Evolutionary conservation across 2,329 filamentous ascomycete genomes (phyloP).

Genomic region (Nigrospora oryzae): DNA sequence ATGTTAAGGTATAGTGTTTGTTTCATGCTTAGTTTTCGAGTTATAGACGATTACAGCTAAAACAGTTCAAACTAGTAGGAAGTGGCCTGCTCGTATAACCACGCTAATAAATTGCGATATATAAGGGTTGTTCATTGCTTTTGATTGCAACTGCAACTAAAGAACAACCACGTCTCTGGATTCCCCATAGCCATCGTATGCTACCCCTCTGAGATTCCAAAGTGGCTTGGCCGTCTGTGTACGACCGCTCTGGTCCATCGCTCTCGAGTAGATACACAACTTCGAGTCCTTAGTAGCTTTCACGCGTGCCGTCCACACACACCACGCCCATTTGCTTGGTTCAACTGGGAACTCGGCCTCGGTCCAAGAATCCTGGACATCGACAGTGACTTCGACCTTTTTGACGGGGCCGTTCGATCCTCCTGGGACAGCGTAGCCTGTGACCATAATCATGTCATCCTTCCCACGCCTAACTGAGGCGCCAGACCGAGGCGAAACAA

Average conservation of each 20-base stretch:
- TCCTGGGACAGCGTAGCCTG: constrained; percentile 47
- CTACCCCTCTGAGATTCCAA: constrained; percentile 54
- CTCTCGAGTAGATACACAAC: constrained; percentile 39
- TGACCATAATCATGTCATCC: constrained; percentile 35
- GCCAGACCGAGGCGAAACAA: constrained; percentile 14
- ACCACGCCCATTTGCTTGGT: constrained; percentile 44
- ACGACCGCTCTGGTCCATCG: constrained; percentile 44
- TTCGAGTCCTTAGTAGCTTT: constrained; percentile 26
- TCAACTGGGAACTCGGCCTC: constrained; percentile 25
- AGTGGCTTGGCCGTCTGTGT: constrained; percentile 34
- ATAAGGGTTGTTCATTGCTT: too few species aligned
- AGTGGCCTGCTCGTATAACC: too few species aligned
- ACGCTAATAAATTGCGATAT: too few species aligned
- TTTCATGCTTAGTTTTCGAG: too few species aligned
- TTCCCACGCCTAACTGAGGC: constrained; percentile 13
- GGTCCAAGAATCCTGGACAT: constrained; percentile 38
- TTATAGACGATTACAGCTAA: too few species aligned
- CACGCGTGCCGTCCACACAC: constrained; percentile 41
- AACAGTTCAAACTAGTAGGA: too few species aligned
- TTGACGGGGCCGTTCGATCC: constrained; percentile 42
- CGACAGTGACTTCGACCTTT: constrained; percentile 43
- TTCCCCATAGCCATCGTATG: constrained; percentile 51
- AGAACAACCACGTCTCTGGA: constrained; percentile 28
- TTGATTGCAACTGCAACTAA: too few species aligned
- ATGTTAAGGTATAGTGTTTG: too few species aligned